Evolutionary conservation across 345 rosid species (phyloP).

Genomic region (Eucalyptus marginata): DNA sequence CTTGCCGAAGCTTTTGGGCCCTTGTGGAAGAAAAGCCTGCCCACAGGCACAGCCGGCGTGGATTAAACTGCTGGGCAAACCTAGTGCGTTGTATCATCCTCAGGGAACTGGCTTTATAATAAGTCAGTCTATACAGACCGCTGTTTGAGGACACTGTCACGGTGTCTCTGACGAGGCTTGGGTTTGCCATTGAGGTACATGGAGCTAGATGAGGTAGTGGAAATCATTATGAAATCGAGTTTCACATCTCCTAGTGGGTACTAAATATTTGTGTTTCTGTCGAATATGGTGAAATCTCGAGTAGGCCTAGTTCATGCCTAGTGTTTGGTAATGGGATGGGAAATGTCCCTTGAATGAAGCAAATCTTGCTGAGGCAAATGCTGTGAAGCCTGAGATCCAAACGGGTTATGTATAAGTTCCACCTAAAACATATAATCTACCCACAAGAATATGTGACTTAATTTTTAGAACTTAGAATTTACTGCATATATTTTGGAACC

Average conservation of each 20-base stretch:
- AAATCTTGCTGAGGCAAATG: not conserved
- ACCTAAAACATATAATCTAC: too few species aligned
- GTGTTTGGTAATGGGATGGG: not conserved
- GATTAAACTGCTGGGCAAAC: not conserved
- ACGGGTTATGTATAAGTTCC: fast-evolving
- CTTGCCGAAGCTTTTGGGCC: not conserved
- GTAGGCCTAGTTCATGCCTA: not conserved
- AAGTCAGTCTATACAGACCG: fast-evolving
- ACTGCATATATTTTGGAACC: too few species aligned
- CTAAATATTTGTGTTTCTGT: not conserved
- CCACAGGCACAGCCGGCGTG: not conserved
- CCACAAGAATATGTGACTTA: too few species aligned
- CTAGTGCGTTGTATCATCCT: not conserved
- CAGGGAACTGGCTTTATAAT: not conserved
- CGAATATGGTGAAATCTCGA: too few species aligned
- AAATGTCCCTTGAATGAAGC: not conserved
- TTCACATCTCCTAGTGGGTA: not conserved
- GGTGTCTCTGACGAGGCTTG: too few species aligned
- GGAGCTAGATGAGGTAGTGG: not conserved
- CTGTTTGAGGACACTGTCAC: not conserved
- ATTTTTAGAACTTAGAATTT: too few species aligned
- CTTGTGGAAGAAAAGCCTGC: not conserved
- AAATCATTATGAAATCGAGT: not conserved
- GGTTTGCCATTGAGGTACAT: too few species aligned
- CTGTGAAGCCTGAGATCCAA: not conserved